Evolutionary conservation across 352 stramenopile genomes (phyloP).

Genomic region (Globisporangium canariense): DNA sequence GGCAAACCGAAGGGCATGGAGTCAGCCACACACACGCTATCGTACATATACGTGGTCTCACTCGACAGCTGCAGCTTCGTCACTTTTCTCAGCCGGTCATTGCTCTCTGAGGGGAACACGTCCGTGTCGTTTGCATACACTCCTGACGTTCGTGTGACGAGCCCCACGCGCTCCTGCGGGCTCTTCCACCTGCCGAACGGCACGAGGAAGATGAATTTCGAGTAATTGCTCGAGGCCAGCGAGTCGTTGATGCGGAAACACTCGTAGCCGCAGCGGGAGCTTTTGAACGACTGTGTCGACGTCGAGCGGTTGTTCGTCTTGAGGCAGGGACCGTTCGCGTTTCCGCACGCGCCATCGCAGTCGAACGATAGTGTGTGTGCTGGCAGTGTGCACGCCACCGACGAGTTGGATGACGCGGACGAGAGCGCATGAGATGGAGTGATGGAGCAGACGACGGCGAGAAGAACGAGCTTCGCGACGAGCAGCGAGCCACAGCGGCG

Average conservation of each 20-base stretch:
- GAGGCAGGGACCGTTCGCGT: neutral
- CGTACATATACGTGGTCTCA: neutral
- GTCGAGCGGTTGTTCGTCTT: neutral
- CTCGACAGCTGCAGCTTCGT: neutral
- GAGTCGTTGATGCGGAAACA: neutral
- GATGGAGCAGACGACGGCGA: neutral
- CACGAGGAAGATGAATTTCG: conserved; percentile 2
- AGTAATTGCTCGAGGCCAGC: neutral
- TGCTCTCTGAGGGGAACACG: neutral
- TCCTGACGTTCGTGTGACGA: neutral
- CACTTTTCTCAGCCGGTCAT: neutral
- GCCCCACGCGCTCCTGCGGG: neutral
- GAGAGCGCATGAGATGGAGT: neutral
- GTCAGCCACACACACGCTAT: neutral
- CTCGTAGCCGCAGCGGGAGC: neutral
- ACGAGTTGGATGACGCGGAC: neutral
- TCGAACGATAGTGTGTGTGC: conserved; percentile 5
- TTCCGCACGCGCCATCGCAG: conserved; percentile 4
- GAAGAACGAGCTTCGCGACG: neutral
- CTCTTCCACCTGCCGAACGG: conserved; percentile 8
- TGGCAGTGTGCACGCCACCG: neutral
- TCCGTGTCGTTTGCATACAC: neutral
- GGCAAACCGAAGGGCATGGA: too few relatives aligned
- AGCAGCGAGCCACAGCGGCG: neutral
- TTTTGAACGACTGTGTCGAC: neutral